These are phyloP conservation scores for Eucalyptus regnans DNA, from an alignment of 345 rosid genomes.

Conservation along the genomic window DNA sequence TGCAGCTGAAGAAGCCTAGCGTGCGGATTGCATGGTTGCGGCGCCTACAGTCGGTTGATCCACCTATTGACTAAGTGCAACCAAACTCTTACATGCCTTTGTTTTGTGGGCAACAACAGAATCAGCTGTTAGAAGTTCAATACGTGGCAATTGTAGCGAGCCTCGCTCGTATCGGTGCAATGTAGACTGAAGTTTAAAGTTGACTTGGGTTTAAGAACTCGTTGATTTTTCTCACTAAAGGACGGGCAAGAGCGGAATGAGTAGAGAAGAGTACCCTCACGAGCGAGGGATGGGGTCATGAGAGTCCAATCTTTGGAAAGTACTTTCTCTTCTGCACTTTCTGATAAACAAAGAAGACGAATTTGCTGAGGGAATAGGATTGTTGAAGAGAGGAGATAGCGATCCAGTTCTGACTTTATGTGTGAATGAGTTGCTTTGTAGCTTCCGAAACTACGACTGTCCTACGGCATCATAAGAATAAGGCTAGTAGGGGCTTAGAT, in stretches of 20 bases:
- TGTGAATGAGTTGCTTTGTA: not conserved
- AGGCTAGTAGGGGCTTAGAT: not conserved
- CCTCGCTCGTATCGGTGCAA: not conserved
- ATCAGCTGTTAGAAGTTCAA: not conserved
- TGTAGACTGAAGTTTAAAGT: not conserved
- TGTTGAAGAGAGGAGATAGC: not conserved
- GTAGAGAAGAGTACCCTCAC: not conserved
- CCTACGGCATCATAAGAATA: not conserved
- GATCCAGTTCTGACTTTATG: not conserved
- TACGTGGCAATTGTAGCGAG: not conserved
- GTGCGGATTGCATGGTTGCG: constrained; percentile 34
- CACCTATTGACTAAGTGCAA: not conserved
- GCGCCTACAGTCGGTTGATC: constrained; percentile 6
- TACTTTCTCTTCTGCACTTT: not conserved
- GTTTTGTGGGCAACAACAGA: not conserved
- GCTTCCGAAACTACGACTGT: not conserved
- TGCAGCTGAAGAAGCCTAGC: constrained; percentile 27
- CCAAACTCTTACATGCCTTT: not conserved
- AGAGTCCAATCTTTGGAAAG: not conserved
- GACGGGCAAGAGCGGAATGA: not conserved
- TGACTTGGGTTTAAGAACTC: not conserved
- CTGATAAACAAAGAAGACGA: not conserved
- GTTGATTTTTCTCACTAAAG: not conserved
- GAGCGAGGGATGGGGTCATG: not conserved
- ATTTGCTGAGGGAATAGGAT: not conserved